Evolutionary conservation across 495 filamentous ascomycete genomes (phyloP).

Genomic region (Hyaloscypha finlandica): DNA sequence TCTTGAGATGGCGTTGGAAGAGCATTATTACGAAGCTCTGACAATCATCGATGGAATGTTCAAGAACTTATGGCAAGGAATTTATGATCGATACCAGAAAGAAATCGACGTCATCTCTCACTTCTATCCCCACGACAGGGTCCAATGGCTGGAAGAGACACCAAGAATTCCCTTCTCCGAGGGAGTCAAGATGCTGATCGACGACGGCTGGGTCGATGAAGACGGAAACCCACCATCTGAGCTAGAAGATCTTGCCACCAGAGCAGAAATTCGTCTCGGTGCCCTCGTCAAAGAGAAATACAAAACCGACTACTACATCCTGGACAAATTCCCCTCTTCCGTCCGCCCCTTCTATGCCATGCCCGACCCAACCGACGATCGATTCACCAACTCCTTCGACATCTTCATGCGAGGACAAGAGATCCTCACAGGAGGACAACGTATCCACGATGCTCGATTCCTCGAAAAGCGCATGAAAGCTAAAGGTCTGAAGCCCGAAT

Average conservation of each 20-base stretch:
- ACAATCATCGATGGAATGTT: constrained; percentile 79
- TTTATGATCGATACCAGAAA: constrained; percentile 67
- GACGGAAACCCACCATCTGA: constrained; percentile 67
- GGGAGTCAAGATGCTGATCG: constrained; percentile 76
- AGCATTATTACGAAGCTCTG: constrained; percentile 91
- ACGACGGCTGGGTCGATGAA: constrained; percentile 77
- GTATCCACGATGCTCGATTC: constrained; percentile 78
- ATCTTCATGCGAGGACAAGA: constrained; percentile 95
- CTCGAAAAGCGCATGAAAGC: constrained; percentile 77
- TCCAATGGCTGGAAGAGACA: constrained; percentile 77
- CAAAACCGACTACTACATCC: constrained; percentile 87
- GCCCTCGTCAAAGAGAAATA: constrained; percentile 82
- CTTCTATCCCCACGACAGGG: constrained; percentile 59
- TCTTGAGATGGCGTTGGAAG: constrained; percentile 88
- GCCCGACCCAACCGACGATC: constrained; percentile 73
- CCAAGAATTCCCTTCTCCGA: constrained; percentile 80
- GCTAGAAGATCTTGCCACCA: constrained; percentile 77
- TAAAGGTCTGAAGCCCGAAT: constrained; percentile 70
- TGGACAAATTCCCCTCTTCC: constrained; percentile 87
- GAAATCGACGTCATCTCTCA: constrained; percentile 68
- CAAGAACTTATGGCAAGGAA: constrained; percentile 81
- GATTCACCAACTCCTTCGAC: constrained; percentile 88
- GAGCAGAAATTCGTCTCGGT: constrained; percentile 86
- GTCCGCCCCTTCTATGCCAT: constrained; percentile 95
- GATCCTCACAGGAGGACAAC: constrained; percentile 87